Base-by-base conservation (phyloP, 1,284 basidiomycete species). In the Salmacisia buchloeana region DNA sequence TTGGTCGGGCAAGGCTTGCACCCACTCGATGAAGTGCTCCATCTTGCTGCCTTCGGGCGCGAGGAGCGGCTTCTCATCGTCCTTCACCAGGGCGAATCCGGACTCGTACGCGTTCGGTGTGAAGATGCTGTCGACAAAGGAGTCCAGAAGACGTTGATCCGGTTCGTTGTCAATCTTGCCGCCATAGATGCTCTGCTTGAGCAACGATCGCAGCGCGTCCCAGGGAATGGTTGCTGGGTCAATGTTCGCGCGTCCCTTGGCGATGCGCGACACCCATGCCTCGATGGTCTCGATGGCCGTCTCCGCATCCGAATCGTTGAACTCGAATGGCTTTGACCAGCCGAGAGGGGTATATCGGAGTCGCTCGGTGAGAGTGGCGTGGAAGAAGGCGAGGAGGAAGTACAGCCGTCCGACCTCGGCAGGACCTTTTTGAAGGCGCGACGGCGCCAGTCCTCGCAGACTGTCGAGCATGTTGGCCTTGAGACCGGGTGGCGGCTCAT, bases 401-500 rank as follows among this genome's bases (percentile, higher is more conserved):
- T 74, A 77, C 9, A 79, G 67, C 27, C 77, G 63, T 27, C 66
- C 68, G 7, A 69, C 67, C 59, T 79, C 78, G 15, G 69, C 74
- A 1, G 77, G 75, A 15, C 74, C 70, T 3, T 68, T 68, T 61
- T 75, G 72, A 36, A 77, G 59, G 1, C 75, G 67, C 6, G 58
- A 52, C 0, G 70, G 68, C 15, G 70, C 61, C 25, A 77, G 66
- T 39, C 68, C 64, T 21, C 71, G 71, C 36, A 78, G 68, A 33
- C 66, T 68, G 59, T 75, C 74, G 33, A 78, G 64, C 67, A 79
- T 75, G 59, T 68, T 71, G 18, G 78, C 75, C 54, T 77, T 76
- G 52, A 78, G 68, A 5, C 78, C 78, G 31, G 77, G 74, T 9
- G 78, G 75, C 12, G 76, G 75, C 65, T 79, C 78, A 64, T 79